Percentiles rank a stretch among this genome's conserved stretches.
Evolutionary conservation across 2,329 filamentous ascomycete species (phyloP).

Genomic region (Penicillium verrucosum): DNA sequence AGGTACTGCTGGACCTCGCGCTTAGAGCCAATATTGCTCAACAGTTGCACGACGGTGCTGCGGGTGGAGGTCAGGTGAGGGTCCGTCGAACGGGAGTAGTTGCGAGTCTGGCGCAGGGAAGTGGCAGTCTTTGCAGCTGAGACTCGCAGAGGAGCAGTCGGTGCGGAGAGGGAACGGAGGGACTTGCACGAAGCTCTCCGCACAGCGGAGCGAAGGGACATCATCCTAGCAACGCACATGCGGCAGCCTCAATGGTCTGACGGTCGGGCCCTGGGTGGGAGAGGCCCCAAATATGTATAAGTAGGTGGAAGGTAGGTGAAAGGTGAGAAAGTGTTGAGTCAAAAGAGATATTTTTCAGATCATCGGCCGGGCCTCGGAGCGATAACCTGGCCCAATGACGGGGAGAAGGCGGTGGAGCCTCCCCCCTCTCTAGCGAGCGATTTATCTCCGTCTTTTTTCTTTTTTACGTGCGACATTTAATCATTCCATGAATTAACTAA

Average conservation of each 20-base stretch:
- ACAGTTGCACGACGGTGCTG: constrained; percentile 79
- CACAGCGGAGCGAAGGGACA: constrained; percentile 45
- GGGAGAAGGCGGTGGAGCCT: constrained; percentile 16
- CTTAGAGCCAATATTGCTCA: constrained; percentile 95
- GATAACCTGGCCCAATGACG: constrained; percentile 18
- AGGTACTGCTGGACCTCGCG: constrained; percentile 96
- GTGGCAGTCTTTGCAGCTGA: constrained; percentile 27
- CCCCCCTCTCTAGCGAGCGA: constrained; percentile 16
- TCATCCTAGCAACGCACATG: constrained; percentile 43
- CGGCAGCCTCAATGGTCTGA: constrained; percentile 36
- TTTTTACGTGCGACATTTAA: constrained; percentile 4
- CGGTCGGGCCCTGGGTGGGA: constrained; percentile 14
- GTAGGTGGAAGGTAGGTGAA: constrained; percentile 3
- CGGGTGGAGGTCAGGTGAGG: constrained; percentile 61
- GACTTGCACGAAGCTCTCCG: constrained; percentile 45
- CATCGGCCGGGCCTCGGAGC: constrained; percentile 26
- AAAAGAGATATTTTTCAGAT: constrained; percentile 24
- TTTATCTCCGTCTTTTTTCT: constrained; percentile 3
- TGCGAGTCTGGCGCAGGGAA: constrained; percentile 35
- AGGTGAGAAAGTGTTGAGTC: constrained; percentile 12
- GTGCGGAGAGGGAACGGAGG: constrained; percentile 42
- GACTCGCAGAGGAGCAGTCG: constrained; percentile 31
- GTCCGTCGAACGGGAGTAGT: constrained; percentile 47
- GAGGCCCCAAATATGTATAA: constrained; percentile 15
- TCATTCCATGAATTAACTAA: background rate